phyloP scores from a whole-genome alignment of 2,329 filamentous ascomycete species.

The Trematosphaeria pertusa region DNA sequence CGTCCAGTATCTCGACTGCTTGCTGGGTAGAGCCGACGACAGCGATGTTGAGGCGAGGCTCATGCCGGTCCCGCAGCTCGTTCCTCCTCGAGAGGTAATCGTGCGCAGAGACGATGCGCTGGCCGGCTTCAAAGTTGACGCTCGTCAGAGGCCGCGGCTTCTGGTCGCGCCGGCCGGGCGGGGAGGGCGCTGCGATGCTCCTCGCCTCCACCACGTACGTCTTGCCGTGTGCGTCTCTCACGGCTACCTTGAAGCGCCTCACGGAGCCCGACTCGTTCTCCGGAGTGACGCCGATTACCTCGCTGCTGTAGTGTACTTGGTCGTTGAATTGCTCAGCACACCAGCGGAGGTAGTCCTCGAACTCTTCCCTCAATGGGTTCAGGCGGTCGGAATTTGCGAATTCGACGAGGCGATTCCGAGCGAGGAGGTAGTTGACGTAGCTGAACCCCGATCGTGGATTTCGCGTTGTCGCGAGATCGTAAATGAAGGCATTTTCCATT shows the following conservation, averaged over 20 bases:
- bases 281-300: slow-evolving; percentile 39
- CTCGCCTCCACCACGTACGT: slow-evolving; percentile 32
- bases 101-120: slow-evolving; percentile 40
- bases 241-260: slow-evolving; percentile 36
- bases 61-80: slow-evolving; percentile 34
- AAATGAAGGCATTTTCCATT: slow-evolving; percentile 45
- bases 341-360: slow-evolving; percentile 49
- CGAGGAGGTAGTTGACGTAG: slow-evolving; percentile 44
- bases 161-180: slow-evolving; percentile 18
- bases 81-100: slow-evolving; percentile 42
- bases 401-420: slow-evolving; percentile 38
- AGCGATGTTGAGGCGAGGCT: slow-evolving; percentile 38
- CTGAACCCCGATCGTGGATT: slow-evolving; percentile 46
- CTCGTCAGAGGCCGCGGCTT: slow-evolving; percentile 28
- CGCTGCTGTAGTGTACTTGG: slow-evolving; percentile 38
- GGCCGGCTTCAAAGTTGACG: slow-evolving; percentile 40
- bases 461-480: slow-evolving; percentile 43
- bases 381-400: slow-evolving; percentile 47
- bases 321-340: slow-evolving; percentile 43
- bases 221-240: slow-evolving; percentile 33
- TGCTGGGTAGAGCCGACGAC: slow-evolving; percentile 40
- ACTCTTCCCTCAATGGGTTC: slow-evolving; percentile 46
- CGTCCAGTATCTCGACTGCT: slow-evolving; percentile 40
- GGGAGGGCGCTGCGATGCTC: slow-evolving; percentile 37
- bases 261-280: slow-evolving; percentile 27